Conservation (phyloP, 148 eudicot genomes). For the Amaranthus cruentus region DNA sequence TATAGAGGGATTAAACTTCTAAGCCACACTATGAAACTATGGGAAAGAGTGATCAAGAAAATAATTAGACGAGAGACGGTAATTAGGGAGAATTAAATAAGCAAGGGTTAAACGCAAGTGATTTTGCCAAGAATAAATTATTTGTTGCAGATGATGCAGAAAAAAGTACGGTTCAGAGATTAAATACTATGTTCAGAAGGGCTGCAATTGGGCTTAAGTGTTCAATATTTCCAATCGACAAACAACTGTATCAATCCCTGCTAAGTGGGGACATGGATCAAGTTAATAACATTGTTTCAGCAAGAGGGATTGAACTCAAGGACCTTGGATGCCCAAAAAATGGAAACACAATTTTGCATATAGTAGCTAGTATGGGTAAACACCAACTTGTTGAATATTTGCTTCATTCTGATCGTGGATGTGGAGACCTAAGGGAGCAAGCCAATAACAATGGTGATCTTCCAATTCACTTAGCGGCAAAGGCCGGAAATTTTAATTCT, state of each 20-base stretch:
- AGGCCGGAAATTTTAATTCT: not conserved
- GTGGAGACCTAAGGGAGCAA: not conserved
- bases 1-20: too few species aligned
- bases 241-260: not conserved
- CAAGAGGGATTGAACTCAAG: not conserved
- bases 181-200: not conserved
- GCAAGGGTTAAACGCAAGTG: too few species aligned
- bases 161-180: too few species aligned
- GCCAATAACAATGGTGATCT: conserved; percentile 6
- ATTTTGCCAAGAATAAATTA: too few species aligned
- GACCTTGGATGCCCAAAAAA: not conserved
- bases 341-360: not conserved
- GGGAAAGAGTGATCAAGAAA: too few species aligned
- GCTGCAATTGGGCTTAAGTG: not conserved
- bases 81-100: too few species aligned
- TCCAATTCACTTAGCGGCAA: conserved; percentile 2
- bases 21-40: too few species aligned
- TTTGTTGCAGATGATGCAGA: too few species aligned
- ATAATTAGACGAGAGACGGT: too few species aligned
- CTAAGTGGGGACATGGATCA: not conserved
- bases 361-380: not conserved
- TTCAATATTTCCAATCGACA: not conserved
- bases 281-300: not conserved
- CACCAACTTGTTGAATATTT: not conserved
- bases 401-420: not conserved